Conservation (phyloP, 768 basidiomycete genomes). For the Leccinellum albellum region DNA sequence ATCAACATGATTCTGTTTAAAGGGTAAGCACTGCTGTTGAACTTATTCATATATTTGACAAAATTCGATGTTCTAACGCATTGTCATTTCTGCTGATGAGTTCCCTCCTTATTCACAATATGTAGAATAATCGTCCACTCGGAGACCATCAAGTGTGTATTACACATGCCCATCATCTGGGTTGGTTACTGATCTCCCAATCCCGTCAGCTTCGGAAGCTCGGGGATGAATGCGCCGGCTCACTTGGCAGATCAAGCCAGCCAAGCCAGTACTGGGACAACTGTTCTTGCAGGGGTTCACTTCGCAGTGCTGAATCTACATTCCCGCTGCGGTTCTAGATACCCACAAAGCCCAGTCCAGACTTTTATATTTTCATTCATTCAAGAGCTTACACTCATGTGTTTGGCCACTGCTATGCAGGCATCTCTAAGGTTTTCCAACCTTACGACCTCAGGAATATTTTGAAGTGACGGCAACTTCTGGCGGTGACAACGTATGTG, state of each 20-base stretch:
- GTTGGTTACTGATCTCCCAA: too few species aligned
- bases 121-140: neutral
- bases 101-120: neutral
- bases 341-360: neutral
- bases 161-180: neutral
- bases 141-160: neutral
- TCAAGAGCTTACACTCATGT: neutral
- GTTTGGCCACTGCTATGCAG: neutral
- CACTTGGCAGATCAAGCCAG: neutral
- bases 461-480: neutral
- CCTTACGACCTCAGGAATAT: neutral
- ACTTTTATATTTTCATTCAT: too few species aligned
- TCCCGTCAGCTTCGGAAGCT: neutral
- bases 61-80: too few species aligned
- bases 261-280: neutral
- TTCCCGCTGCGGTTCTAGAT: neutral
- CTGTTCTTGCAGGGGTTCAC: too few species aligned
- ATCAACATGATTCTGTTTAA: too few species aligned
- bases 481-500: neutral
- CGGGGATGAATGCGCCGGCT: neutral
- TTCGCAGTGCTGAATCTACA: neutral
- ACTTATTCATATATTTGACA: too few species aligned
- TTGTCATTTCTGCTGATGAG: neutral
- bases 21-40: too few species aligned
- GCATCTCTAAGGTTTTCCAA: neutral